phyloP scores from a whole-genome alignment of 2,329 filamentous ascomycete species.

The Aspergillus aculeatus region DNA sequence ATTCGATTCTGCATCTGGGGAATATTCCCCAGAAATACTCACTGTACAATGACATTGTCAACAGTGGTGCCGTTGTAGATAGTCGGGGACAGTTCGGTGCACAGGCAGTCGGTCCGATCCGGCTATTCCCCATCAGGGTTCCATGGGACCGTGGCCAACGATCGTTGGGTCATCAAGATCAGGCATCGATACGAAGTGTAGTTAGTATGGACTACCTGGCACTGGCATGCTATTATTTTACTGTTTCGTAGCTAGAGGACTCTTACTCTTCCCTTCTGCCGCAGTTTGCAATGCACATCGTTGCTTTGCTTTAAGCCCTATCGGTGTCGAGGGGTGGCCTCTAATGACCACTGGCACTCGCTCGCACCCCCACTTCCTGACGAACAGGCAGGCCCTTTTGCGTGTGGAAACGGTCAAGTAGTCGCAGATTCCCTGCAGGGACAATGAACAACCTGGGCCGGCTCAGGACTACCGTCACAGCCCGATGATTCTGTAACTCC shows the following conservation, averaged over 20 bases:
- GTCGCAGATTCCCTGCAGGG: constrained; percentile 5
- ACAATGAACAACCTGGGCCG: not conserved
- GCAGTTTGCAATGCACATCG: not conserved
- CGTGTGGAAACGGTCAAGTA: not conserved
- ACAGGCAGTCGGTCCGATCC: constrained; percentile 21
- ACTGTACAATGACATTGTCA: not conserved
- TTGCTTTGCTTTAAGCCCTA: not conserved
- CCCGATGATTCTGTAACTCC: not conserved
- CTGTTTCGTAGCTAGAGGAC: not conserved
- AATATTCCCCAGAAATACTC: not conserved
- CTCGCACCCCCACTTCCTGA: not conserved
- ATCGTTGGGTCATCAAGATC: constrained; percentile 7
- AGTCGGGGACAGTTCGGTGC: not conserved
- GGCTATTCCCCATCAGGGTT: constrained; percentile 13
- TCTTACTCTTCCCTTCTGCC: not conserved
- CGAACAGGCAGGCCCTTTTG: not conserved
- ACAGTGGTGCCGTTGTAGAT: not conserved
- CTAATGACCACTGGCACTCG: not conserved
- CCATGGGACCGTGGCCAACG: constrained; percentile 12
- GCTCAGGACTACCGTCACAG: not conserved
- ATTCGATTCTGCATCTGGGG: not conserved
- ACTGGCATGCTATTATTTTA: no score
- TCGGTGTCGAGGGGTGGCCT: not conserved
- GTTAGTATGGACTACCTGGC: not conserved
- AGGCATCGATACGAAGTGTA: constrained; percentile 10